Evolutionary conservation across 306 rosid species (phyloP), one percentile per base, ranked within the genome.

Genomic region (Pterocarpus macrocarpus): DNA sequence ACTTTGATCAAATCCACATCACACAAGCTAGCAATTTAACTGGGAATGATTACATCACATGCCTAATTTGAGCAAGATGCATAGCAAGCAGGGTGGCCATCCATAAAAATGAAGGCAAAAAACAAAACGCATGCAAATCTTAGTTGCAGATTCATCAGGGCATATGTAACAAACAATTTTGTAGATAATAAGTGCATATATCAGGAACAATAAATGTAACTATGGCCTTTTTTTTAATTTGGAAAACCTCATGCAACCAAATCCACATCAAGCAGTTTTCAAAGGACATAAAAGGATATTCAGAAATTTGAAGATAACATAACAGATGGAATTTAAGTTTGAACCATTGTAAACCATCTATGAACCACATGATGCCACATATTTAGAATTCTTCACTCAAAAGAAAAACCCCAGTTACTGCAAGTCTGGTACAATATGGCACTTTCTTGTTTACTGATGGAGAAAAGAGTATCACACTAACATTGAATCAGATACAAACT

Each of bases 181-280:
- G 28, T 17, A 9, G 49, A 44, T 13, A 12, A 36, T 17, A 77
- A 36, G 47, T 11, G 43, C 50, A 80, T 33, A 66, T 33, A 22
- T 32, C 10, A 10, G 53, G n/a, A 11, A 44, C 15, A 64, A 56
- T 7, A 32, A 38, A 73, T 68, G 69, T 34, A 73, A 65, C 7
- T 33, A 81, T 17, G 5, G 30, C 35, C 38, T 7, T 62, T 22
- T 34, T 74, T 30, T 9, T 52, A 22, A 22, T 7, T 9, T 8
- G 11, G 38, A 77, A 77, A 39, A 38, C 16, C 34, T 39, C 64
- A 1, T 41, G 22, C 28, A 8, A 67, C n/a, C 44, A 73, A 64
- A 73, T 22, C 66, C 78, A 71, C 53, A 50, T 50, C 65, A 71
- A 80, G 63, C 72, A 71, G 32, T 33, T 33, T 55, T 32, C 15